Evolutionary conservation across 768 basidiomycete species (phyloP), one percentile per base, ranked within the genome.

Genomic region (Albatrellus ellisii): DNA sequence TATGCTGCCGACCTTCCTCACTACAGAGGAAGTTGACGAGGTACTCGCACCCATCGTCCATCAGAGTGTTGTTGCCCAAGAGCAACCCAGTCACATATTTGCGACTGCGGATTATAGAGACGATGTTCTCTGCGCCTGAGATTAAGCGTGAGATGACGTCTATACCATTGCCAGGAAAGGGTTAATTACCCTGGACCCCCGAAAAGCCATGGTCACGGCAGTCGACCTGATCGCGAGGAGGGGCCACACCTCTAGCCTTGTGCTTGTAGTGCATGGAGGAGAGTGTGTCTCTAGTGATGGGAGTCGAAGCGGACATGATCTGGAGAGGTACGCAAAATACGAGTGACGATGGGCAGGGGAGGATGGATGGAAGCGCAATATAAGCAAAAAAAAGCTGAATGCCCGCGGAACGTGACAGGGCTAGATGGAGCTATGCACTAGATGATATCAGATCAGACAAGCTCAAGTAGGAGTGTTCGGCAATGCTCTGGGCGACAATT

Each of bases 21-120:
- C 79, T 78, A 21, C 58, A 45, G 6, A 82, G 61, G 52, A 72
- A 80, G 14, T 58, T 56, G 53, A 79, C 75, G 7, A 82, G 58
- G 18, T 62, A 59, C 21, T 63, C 54, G 42, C 72, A 74, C 26
- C 79, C 80, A 11, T 70, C 66, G 52, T 79, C 72, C 7, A 69
- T 69, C 7, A 82, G 64, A 17, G 60, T 51, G 52, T 79, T 81
- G 42, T 73, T 63, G 6, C 73, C 70, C 18, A 79, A 55, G 33
- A 72, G 59, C 21, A 81, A 61, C 51, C 70, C 71, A 17, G 68
- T 66, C 24, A 81, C 70, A 9, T 55, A 45, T 15, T 59, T 61
- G n/a, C 69, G 70, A 17, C 61, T 58, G 3, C 58, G 61, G 36
- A 79, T 70, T 42, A 61, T 50, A 12, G 55, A 51, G 26, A 77